Conservation (phyloP, 331 rosid species). For the Rosa hybrid region DNA sequence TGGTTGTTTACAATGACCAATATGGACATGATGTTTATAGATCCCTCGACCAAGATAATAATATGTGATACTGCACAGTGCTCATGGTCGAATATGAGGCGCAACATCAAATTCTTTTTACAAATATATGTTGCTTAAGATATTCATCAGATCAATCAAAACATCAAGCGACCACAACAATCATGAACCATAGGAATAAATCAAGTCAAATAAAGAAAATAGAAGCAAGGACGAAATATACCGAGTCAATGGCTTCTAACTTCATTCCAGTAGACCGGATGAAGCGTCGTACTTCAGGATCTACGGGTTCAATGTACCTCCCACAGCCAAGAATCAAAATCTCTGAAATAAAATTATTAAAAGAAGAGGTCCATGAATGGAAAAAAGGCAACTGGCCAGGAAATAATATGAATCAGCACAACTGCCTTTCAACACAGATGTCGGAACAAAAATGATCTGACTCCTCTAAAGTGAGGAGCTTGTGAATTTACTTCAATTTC, state of each 20-base stretch:
- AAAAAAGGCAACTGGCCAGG: slow-evolving; percentile 8
- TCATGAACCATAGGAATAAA: background rate
- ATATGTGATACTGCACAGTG: too few species aligned
- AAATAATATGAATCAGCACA: background rate
- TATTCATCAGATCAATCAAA: background rate
- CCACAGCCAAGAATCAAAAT: slow-evolving; percentile 89
- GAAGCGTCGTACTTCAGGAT: slow-evolving; percentile 64
- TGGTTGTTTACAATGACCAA: too few species aligned
- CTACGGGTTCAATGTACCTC: slow-evolving; percentile 61
- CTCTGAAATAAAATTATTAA: slow-evolving; percentile 51
- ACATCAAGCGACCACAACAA: background rate
- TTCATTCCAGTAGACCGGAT: slow-evolving; percentile 78
- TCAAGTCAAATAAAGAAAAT: background rate
- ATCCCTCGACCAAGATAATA: too few species aligned
- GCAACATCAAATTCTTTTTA: background rate
- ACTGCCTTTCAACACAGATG: background rate
- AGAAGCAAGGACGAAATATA: background rate
- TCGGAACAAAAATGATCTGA: background rate
- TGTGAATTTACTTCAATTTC: too few species aligned
- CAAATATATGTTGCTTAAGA: background rate
- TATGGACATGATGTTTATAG: too few species aligned
- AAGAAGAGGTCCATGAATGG: slow-evolving; percentile 19
- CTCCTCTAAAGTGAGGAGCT: too few species aligned
- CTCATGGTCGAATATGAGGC: too few species aligned
- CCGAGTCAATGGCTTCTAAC: slow-evolving; percentile 79